Conservation (phyloP, 129 eudicot species). For the Centella asiatica region DNA sequence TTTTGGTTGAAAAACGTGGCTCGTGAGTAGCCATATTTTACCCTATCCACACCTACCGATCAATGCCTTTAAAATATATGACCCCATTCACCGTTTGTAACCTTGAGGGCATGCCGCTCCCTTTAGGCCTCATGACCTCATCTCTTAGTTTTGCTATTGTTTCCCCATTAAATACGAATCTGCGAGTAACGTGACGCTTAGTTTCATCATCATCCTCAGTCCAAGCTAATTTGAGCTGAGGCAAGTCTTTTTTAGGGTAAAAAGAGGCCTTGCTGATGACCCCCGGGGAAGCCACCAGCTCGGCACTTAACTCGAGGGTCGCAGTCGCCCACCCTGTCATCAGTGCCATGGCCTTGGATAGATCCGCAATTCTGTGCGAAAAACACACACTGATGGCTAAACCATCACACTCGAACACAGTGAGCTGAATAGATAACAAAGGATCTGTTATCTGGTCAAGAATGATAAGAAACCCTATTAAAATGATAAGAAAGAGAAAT, state of each 20-base stretch:
- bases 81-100: constrained; percentile 27
- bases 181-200: constrained; percentile 1
- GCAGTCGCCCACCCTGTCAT: constrained; percentile 25
- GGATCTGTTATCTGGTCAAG: constrained; percentile 29
- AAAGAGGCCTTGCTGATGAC: constrained; percentile 5
- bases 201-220: constrained; percentile 15
- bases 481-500: no score
- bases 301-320: background rate
- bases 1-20: constrained; percentile 22
- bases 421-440: constrained; percentile 24
- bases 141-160: constrained; percentile 20
- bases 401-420: constrained; percentile 42
- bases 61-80: constrained; percentile 28
- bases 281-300: background rate
- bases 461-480: no score
- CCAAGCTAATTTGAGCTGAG: constrained; percentile 12
- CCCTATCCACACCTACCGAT: constrained; percentile 15
- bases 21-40: constrained; percentile 20
- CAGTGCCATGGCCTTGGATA: constrained; percentile 14
- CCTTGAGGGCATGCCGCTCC: constrained; percentile 15
- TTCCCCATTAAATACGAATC: constrained; percentile 19
- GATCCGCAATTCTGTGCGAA: constrained; percentile 34
- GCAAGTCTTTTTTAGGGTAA: constrained; percentile 22
- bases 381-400: constrained; percentile 27
- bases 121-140: background rate